These are phyloP conservation scores for Cyclocybe aegerita DNA, from an alignment of 768 basidiomycete genomes.

Conservation along the genomic window DNA sequence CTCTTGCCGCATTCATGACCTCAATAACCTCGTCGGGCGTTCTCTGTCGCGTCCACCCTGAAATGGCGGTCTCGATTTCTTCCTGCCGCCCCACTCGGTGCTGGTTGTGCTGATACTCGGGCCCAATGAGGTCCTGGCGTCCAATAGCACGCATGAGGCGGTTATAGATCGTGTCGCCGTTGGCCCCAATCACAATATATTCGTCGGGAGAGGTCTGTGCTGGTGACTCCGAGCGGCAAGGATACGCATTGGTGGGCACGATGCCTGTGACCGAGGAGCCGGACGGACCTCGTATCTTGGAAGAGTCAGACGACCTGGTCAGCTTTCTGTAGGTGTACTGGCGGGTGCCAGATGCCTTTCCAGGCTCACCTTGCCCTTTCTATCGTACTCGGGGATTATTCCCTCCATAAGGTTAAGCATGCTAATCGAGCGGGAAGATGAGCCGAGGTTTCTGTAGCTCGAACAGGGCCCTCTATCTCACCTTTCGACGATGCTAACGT, in stretches of 20 bases:
- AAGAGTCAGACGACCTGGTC: conserved; percentile 3
- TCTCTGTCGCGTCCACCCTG: conserved; percentile 52
- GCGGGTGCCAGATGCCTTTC: background rate
- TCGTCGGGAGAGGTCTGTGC: conserved; percentile 40
- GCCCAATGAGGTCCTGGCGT: conserved; percentile 58
- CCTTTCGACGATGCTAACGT: conserved; percentile 78
- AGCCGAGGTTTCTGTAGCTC: background rate
- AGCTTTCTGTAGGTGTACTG: background rate
- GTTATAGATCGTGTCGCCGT: conserved; percentile 68
- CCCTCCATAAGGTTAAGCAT: conserved; percentile 81
- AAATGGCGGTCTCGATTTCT: conserved; percentile 64
- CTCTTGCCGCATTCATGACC: conserved; percentile 47
- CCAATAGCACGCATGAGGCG: conserved; percentile 63
- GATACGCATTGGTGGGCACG: conserved; percentile 75
- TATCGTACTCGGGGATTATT: conserved; percentile 73
- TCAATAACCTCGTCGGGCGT: conserved; percentile 54
- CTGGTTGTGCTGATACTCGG: conserved; percentile 53
- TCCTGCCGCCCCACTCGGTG: conserved; percentile 63
- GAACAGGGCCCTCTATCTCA: conserved; percentile 11
- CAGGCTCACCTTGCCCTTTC: conserved; percentile 56
- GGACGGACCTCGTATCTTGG: conserved; percentile 66
- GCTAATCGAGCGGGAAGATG: conserved; percentile 27
- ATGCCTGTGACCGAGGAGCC: conserved; percentile 76
- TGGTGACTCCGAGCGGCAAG: conserved; percentile 51
- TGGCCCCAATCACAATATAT: conserved; percentile 72